phyloP scores from a whole-genome alignment of 164 flowering plant genomes.

The Santalum album region DNA sequence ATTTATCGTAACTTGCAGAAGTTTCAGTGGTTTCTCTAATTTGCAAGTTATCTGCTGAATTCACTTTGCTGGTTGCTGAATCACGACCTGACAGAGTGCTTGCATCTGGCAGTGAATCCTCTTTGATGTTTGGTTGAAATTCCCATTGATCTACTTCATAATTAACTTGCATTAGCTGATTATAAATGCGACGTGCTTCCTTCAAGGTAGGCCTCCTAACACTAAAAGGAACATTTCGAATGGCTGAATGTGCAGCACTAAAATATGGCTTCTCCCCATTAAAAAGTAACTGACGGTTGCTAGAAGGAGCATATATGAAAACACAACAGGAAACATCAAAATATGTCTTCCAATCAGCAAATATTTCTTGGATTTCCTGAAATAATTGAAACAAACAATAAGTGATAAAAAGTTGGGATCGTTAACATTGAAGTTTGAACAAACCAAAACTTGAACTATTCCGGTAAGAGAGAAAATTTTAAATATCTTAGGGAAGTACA shows the following conservation, averaged over 20 bases:
- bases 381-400: constrained; percentile 8
- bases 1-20: constrained; percentile 14
- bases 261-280: constrained; percentile 69
- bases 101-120: constrained; percentile 10
- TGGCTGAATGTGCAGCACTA: constrained; percentile 24
- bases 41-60: constrained; percentile 13
- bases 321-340: constrained; percentile 62
- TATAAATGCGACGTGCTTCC: constrained; percentile 67
- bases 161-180: constrained; percentile 41
- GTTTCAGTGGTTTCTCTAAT: constrained; percentile 19
- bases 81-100: constrained; percentile 1
- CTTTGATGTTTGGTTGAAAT: constrained; percentile 10
- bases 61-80: constrained; percentile 14
- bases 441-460: too few species aligned
- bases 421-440: not conserved
- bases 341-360: constrained; percentile 78
- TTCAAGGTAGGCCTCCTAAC: constrained; percentile 86
- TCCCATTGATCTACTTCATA: constrained; percentile 40
- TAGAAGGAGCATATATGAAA: constrained; percentile 71
- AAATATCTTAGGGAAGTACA: too few species aligned
- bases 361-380: constrained; percentile 77
- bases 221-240: constrained; percentile 55
- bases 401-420: not conserved
- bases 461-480: too few species aligned
- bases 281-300: constrained; percentile 62